phyloP scores from a whole-genome alignment of 352 stramenopile species.

The Phytophthora ohioensis region DNA sequence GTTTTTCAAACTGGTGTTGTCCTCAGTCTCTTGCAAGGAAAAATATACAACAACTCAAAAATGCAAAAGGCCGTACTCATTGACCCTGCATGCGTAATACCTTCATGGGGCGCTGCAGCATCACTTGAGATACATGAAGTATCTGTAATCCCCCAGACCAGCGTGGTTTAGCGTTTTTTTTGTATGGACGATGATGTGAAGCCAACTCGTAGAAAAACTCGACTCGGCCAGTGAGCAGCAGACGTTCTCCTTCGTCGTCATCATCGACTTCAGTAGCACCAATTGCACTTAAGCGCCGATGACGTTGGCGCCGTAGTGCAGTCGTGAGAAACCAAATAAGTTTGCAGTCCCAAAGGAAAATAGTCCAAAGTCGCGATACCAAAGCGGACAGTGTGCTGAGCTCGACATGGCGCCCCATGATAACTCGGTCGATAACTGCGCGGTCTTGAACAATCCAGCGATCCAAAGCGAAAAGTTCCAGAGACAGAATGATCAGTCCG shows the following conservation, averaged over 20 bases:
- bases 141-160: slow-evolving; percentile 15
- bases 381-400: slow-evolving; percentile 29
- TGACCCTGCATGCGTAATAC: background rate
- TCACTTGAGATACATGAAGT: slow-evolving; percentile 10
- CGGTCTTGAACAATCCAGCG: slow-evolving; percentile 18
- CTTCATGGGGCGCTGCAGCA: slow-evolving; percentile 1
- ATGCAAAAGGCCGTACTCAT: background rate
- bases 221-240: slow-evolving; percentile 33
- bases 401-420: slow-evolving; percentile 16
- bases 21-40: no score
- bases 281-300: slow-evolving; percentile 9
- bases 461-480: slow-evolving; percentile 42
- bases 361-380: slow-evolving; percentile 29
- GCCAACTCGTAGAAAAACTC: slow-evolving; percentile 41
- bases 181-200: slow-evolving; percentile 9
- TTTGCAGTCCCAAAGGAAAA: slow-evolving; percentile 41
- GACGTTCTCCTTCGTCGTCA: slow-evolving; percentile 33
- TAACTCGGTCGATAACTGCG: slow-evolving; percentile 15
- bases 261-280: slow-evolving; percentile 2
- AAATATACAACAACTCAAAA: no score
- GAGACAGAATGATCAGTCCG: slow-evolving; percentile 28
- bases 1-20: no score
- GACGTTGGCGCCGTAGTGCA: slow-evolving; percentile 17
- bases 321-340: slow-evolving; percentile 36
- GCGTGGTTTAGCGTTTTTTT: background rate